Evolutionary conservation across 345 rosid genomes (phyloP).

Genomic region (Linum usitatissimum): DNA sequence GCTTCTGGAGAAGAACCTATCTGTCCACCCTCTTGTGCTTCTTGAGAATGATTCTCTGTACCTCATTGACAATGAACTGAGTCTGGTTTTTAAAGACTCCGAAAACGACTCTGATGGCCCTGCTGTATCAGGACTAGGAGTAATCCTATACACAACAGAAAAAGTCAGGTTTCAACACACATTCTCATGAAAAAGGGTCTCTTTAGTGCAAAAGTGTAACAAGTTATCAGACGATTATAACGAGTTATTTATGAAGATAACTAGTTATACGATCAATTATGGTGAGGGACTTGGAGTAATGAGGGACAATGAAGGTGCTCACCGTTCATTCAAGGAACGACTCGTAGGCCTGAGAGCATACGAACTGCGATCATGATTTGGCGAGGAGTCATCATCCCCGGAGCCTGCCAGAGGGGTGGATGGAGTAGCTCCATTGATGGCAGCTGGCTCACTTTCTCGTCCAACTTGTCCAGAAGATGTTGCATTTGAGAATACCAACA

Average conservation of each 20-base stretch:
- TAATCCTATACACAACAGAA: no score
- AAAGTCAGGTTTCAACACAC: no score
- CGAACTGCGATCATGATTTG: slow-evolving; percentile 2
- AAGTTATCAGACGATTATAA: no score
- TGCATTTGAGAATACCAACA: slow-evolving; percentile 22
- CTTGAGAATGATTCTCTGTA: slow-evolving; percentile 21
- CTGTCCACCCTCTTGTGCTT: slow-evolving; percentile 27
- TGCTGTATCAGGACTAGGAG: slow-evolving; percentile 21
- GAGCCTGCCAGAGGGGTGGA: slow-evolving; percentile 9
- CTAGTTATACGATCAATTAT: no score
- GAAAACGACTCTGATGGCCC: not conserved
- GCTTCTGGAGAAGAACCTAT: slow-evolving; percentile 23
- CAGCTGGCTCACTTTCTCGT: slow-evolving; percentile 29
- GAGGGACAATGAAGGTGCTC: no score
- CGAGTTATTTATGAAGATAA: no score
- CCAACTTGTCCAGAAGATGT: slow-evolving; percentile 9
- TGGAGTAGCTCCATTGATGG: slow-evolving; percentile 12
- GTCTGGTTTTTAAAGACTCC: not conserved
- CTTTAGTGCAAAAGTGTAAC: no score
- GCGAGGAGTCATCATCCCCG: no score
- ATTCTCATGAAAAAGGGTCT: no score
- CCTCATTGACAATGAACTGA: slow-evolving; percentile 10
- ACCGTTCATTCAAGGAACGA: no score
- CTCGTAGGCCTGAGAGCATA: no score
- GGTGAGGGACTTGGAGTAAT: no score